phyloP scores from a whole-genome alignment of 306 rosid genomes.

The Prinsepia uniflora region DNA sequence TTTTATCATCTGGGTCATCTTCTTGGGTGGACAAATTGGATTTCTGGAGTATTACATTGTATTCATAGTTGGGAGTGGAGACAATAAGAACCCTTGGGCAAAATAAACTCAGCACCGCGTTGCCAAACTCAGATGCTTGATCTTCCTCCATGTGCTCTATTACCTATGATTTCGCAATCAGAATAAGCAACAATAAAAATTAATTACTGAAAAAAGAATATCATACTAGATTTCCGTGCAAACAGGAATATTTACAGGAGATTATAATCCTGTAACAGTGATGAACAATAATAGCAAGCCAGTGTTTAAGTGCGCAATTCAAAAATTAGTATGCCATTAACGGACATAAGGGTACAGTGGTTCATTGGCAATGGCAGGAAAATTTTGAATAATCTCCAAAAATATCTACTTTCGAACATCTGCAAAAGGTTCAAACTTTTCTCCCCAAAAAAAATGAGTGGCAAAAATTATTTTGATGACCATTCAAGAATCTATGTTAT shows the following conservation, averaged over 20 bases:
- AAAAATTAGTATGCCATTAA: neutral
- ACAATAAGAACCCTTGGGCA: slow-evolving; percentile 77
- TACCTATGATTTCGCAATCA: slow-evolving; percentile 43
- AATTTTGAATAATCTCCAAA: no score
- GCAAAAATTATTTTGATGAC: no score
- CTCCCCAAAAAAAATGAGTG: no score
- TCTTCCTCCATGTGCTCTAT: slow-evolving; percentile 98
- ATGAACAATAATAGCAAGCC: neutral
- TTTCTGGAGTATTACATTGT: slow-evolving; percentile 77
- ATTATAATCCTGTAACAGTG: neutral
- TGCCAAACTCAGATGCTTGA: slow-evolving; percentile 74
- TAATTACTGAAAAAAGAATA: neutral
- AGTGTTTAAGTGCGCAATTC: neutral
- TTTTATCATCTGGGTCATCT: slow-evolving; percentile 66
- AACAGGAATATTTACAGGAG: neutral
- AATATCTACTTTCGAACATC: no score
- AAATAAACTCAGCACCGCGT: slow-evolving; percentile 62
- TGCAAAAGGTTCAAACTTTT: no score
- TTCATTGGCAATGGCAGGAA: neutral
- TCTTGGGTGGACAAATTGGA: slow-evolving; percentile 49
- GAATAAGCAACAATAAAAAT: slow-evolving; percentile 3
- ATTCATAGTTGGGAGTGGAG: slow-evolving; percentile 92
- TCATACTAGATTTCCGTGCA: neutral
- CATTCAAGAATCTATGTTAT: no score
- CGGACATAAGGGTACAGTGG: neutral